Evolutionary conservation across 2,329 filamentous ascomycete species (phyloP).

Genomic region (Neofusicoccum parvum): DNA sequence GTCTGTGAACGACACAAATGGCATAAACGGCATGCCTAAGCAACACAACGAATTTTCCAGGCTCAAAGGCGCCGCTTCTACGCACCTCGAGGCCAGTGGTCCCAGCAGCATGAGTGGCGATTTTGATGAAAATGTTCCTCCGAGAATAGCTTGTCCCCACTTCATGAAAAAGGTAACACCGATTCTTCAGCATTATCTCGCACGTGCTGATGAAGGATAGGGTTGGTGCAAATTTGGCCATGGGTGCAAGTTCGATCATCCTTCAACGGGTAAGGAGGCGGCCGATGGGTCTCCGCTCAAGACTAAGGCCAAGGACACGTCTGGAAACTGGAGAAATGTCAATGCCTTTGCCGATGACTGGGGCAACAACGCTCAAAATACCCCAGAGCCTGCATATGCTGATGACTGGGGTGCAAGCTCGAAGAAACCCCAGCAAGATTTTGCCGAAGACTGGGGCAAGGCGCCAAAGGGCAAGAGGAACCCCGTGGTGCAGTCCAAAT

Average conservation of each 20-base stretch:
- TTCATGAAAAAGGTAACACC: not conserved
- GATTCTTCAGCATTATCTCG: not conserved
- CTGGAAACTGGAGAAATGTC: not conserved
- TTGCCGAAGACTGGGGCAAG: constrained; percentile 13
- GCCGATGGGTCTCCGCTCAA: not conserved
- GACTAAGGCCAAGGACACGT: not conserved
- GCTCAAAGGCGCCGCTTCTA: not conserved
- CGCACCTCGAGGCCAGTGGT: not conserved
- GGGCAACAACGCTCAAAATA: not conserved
- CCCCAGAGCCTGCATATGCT: not conserved
- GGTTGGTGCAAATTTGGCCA: constrained; percentile 12
- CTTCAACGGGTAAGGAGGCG: not conserved
- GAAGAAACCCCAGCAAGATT: not conserved
- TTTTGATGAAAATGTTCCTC: not conserved
- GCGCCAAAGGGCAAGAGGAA: not conserved
- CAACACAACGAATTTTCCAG: not conserved
- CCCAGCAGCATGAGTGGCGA: not conserved
- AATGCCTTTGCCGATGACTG: constrained; percentile 12
- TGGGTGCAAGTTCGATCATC: constrained; percentile 4
- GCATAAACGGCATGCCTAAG: not conserved
- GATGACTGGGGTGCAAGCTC: constrained; percentile 11
- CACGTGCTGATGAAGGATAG: not conserved
- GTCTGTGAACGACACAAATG: no score
- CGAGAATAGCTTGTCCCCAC: not conserved
- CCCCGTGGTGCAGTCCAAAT: not conserved